These are phyloP conservation scores for Pseudodiploospora longispora DNA, from an alignment of 2,329 filamentous ascomycete species.

Conservation along the genomic window DNA sequence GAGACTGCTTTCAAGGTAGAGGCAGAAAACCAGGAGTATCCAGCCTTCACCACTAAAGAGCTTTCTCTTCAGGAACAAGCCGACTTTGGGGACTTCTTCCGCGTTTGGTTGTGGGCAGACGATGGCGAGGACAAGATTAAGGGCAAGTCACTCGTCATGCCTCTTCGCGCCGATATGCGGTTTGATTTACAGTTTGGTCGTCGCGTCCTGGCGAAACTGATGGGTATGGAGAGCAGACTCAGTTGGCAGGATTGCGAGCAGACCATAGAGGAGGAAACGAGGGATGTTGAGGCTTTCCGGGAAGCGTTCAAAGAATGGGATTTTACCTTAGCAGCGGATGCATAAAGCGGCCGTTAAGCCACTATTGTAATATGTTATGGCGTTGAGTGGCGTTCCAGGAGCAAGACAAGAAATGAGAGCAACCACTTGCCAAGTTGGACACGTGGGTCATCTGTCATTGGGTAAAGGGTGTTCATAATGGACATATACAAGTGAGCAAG, in stretches of 20 bases:
- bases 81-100: constrained; percentile 60
- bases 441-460: no score
- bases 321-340: constrained; percentile 48
- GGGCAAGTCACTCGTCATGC: constrained; percentile 62
- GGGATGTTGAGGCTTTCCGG: constrained; percentile 73
- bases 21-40: constrained; percentile 63
- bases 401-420: no score
- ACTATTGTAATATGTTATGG: no score
- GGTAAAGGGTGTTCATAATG: no score
- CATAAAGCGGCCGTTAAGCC: no score
- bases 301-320: constrained; percentile 78
- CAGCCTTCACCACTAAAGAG: constrained; percentile 40
- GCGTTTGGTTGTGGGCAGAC: constrained; percentile 70
- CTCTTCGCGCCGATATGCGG: constrained; percentile 59
- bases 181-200: constrained; percentile 92
- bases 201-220: constrained; percentile 77
- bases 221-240: constrained; percentile 69
- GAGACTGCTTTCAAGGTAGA: constrained; percentile 85
- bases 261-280: constrained; percentile 65
- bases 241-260: constrained; percentile 83
- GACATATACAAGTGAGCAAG: no score
- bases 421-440: no score
- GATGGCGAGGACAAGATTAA: constrained; percentile 46
- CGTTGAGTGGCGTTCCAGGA: no score
- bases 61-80: constrained; percentile 43